Evolutionary conservation across 2,329 filamentous ascomycete species (phyloP), one percentile per base, ranked within the genome.

Genomic region (Eurotiales sp.): DNA sequence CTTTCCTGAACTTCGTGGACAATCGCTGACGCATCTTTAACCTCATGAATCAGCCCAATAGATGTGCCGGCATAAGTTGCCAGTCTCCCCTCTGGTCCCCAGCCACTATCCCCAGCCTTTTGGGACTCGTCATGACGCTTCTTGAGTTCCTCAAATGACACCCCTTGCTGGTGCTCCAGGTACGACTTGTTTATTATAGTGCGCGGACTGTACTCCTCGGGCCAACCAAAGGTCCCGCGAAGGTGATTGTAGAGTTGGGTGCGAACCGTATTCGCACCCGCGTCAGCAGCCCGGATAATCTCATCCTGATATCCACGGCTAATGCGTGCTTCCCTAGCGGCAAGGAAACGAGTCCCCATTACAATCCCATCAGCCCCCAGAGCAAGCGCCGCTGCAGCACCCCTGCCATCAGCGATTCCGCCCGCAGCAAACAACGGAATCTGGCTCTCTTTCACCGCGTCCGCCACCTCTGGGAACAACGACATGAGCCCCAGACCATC

Each of bases 291-390:
- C 8, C 72, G 63, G 1, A 83, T 49, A 2, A 83, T 65, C 50
- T 78, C 79, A 14, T 73, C 57, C 55, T 73, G 72, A 59, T 83
- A 83, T 0, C 79, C 80, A 21, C 64, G 65, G 8, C 73, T 66
- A 36, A 83, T 51, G 4, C 70, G 70, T 2, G 78, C 74, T 59
- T 83, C 80, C 0, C 58, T 63, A 0, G 72, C 57, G 3, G 82
- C 82, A 0, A 88, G 72, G 51, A 86, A 83, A 7, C 83, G 74
- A 0, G 85, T 87, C 0, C 85, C 85, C 72, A 88, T 74, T 0
- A 75, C 80, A 0, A 77, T 73, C 0, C 80, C 84, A 0, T 69
- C 63, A 1, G 80, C 78, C 0, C 81, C 80, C 0, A 82, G 68
- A 1, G 70, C 64, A 11, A 81, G 62, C 2, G 76, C 74, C 0